Conservation (phyloP, 371 early-diverging fungal genomes). For the Mortierella sp. region DNA sequence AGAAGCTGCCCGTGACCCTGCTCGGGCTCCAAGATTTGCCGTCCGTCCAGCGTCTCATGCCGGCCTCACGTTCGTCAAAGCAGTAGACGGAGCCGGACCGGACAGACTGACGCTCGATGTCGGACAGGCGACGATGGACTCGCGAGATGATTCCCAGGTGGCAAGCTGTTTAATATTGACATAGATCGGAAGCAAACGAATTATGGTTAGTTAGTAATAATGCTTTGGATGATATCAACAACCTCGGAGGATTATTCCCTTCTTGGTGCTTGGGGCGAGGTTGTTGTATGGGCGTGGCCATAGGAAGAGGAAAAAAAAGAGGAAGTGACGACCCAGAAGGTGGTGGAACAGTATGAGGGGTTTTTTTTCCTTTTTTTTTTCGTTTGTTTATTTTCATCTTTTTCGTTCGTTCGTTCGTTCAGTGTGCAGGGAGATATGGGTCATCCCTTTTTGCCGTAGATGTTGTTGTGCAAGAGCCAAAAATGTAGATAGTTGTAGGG, state of each 20-base stretch:
- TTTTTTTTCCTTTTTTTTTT: background rate
- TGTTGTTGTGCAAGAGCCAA: background rate
- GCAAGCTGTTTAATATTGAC: conserved; percentile 65
- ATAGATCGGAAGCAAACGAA: background rate
- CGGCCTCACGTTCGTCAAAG: conserved; percentile 90
- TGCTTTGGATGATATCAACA: background rate
- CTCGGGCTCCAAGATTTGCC: conserved; percentile 92
- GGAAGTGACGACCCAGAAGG: background rate
- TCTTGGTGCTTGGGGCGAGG: background rate
- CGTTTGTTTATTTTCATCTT: conserved; percentile 11
- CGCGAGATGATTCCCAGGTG: conserved; percentile 73
- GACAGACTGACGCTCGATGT: conserved; percentile 81
- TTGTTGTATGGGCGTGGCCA: background rate
- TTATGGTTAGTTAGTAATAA: background rate
- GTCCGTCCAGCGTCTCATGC: conserved; percentile 95
- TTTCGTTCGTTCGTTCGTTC: background rate
- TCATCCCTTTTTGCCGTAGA: background rate
- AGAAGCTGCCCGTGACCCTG: conserved; percentile 83
- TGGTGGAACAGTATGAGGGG: background rate
- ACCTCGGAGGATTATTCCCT: conserved; percentile 1
- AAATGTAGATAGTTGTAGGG: background rate
- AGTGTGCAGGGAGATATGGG: background rate
- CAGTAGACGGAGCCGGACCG: conserved; percentile 91
- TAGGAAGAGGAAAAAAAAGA: background rate
- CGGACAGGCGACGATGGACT: conserved; percentile 82